These are phyloP conservation scores for Sambucus nigra DNA, from an alignment of 129 eudicot genomes.

Conservation along the genomic window DNA sequence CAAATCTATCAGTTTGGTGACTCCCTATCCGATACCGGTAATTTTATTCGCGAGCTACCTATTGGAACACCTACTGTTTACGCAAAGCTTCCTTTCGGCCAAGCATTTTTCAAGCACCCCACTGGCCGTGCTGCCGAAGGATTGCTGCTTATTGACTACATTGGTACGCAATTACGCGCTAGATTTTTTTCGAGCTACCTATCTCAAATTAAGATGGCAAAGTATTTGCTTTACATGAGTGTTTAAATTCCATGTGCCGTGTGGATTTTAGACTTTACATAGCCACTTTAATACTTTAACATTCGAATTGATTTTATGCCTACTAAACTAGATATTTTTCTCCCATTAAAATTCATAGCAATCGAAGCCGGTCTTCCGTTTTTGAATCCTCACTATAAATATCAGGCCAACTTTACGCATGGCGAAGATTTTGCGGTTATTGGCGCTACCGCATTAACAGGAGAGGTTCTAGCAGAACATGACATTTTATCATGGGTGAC, in stretches of 20 bases:
- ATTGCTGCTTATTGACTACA: conserved; percentile 14
- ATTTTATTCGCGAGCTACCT: neutral
- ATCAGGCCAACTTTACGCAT: conserved; percentile 5
- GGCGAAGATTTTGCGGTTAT: conserved; percentile 33
- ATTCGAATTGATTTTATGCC: no score
- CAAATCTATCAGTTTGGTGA: conserved; percentile 23
- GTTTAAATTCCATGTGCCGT: no score
- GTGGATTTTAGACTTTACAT: no score
- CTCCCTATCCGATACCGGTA: conserved; percentile 26
- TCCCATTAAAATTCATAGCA: conserved; percentile 6
- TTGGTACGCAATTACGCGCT: no score
- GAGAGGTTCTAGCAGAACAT: conserved; percentile 2
- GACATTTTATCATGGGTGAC: no score
- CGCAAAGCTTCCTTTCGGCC: conserved; percentile 20
- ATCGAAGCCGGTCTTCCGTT: conserved; percentile 10
- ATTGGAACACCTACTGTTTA: neutral
- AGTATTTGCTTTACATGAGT: no score
- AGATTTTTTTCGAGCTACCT: no score
- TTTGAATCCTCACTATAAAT: conserved; percentile 11
- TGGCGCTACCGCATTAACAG: conserved; percentile 27
- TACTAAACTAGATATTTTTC: no score
- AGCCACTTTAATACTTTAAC: no score
- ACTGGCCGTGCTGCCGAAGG: conserved; percentile 28
- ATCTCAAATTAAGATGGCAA: no score
- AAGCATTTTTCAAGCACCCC: conserved; percentile 5